These are phyloP conservation scores for Globisporangium echinulatum DNA, from an alignment of 352 stramenopile genomes.

Conservation along the genomic window DNA sequence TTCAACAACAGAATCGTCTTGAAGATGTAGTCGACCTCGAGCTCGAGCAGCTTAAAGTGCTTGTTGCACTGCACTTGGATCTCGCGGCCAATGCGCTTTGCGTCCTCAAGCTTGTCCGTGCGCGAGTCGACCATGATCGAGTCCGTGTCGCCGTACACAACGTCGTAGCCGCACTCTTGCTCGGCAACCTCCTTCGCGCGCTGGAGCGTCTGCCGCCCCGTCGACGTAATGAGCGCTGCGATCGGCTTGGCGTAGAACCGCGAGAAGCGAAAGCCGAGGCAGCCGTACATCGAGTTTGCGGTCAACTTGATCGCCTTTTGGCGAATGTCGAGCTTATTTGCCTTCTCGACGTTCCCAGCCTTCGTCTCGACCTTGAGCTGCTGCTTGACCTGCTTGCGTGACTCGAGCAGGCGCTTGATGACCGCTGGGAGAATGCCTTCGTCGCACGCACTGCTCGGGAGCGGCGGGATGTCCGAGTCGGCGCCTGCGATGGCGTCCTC, in stretches of 20 bases:
- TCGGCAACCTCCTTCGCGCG: constrained; percentile 96
- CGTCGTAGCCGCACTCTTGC: constrained; percentile 95
- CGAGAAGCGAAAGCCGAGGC: constrained; percentile 97
- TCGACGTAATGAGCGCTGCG: constrained; percentile 98
- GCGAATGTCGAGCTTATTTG: constrained; percentile 95
- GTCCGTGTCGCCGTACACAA: constrained; percentile 99
- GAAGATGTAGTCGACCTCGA: constrained; percentile 99
- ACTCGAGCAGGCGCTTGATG: constrained; percentile 97
- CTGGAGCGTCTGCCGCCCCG: constrained; percentile 97
- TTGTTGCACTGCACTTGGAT: constrained; percentile 99
- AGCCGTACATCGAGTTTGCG: constrained; percentile 99
- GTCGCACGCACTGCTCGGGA: constrained; percentile 61
- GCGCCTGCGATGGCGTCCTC: constrained; percentile 28
- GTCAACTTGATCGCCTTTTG: constrained; percentile 99
- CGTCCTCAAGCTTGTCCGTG: constrained; percentile 90
- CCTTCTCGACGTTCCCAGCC: constrained; percentile 74
- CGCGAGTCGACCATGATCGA: constrained; percentile 99
- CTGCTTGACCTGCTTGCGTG: constrained; percentile 96
- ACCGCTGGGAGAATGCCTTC: constrained; percentile 94
- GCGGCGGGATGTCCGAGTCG: constrained; percentile 85
- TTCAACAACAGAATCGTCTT: constrained; percentile 99
- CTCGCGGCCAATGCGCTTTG: constrained; percentile 90
- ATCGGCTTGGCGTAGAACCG: constrained; percentile 99
- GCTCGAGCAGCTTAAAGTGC: constrained; percentile 97
- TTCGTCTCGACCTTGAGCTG: constrained; percentile 94